phyloP scores from a whole-genome alignment of 73 alveolate species.

The Loxodes magnus region DNA sequence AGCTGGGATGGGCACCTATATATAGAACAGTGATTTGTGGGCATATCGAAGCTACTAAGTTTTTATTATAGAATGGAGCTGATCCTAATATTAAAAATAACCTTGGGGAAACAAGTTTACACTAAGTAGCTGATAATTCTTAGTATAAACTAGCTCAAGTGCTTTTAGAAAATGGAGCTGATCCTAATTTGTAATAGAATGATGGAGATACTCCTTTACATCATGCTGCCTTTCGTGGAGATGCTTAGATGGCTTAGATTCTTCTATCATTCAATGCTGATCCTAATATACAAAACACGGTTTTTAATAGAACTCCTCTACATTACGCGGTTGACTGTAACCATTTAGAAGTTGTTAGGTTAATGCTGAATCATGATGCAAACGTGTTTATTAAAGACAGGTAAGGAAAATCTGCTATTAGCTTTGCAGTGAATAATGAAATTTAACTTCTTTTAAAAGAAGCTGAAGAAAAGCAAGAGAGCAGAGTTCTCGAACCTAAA shows the following conservation, averaged over 20 bases:
- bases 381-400: background rate
- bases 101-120: conserved; percentile 11
- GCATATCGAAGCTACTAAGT: conserved; percentile 9
- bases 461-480: no score
- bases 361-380: conserved; percentile 1
- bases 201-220: conserved; percentile 19
- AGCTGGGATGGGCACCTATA: conserved; percentile 10
- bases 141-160: conserved; percentile 1
- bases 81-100: conserved; percentile 6
- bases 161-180: background rate
- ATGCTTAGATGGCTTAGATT: background rate
- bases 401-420: conserved; percentile 3
- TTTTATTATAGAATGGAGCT: conserved; percentile 8
- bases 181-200: conserved; percentile 3
- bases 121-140: conserved; percentile 11
- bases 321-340: conserved; percentile 4
- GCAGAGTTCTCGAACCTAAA: no score
- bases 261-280: background rate
- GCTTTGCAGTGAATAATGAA: conserved; percentile 1
- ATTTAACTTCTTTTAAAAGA: background rate
- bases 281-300: background rate
- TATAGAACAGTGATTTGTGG: conserved; percentile 8
- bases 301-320: conserved; percentile 8
- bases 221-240: conserved; percentile 11
- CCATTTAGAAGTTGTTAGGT: background rate